phyloP scores from a whole-genome alignment of 257 asterid species.

The Penstemon eatonii region DNA sequence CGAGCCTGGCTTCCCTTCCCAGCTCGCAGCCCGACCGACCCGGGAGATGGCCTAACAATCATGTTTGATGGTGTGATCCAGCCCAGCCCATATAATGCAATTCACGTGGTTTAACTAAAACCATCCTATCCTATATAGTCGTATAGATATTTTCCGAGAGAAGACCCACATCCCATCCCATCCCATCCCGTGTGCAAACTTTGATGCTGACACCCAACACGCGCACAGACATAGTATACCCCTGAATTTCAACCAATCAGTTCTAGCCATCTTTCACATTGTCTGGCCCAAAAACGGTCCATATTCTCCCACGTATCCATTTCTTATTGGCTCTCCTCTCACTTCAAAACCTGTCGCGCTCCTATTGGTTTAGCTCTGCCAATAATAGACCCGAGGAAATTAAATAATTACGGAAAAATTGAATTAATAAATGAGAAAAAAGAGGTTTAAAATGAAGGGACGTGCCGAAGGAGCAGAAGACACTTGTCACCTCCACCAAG shows the following conservation, averaged over 20 bases:
- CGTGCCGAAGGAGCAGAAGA: slow-evolving; percentile 50
- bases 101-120: neutral
- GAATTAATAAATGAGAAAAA: neutral
- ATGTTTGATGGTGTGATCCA: too few species aligned
- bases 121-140: neutral
- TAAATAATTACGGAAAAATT: slow-evolving; percentile 15
- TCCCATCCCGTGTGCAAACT: neutral
- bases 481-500: slow-evolving; percentile 82
- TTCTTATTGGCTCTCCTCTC: slow-evolving; percentile 38
- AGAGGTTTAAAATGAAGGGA: neutral
- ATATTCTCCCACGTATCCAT: slow-evolving; percentile 40
- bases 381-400: slow-evolving; percentile 21
- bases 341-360: neutral
- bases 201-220: too few species aligned
- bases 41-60: too few species aligned
- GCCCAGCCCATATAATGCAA: neutral
- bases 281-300: slow-evolving; percentile 39
- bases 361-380: slow-evolving; percentile 57
- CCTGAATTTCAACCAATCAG: slow-evolving; percentile 32
- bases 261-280: slow-evolving; percentile 27
- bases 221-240: too few species aligned
- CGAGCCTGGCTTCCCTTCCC: too few species aligned
- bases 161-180: neutral
- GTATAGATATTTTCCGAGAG: too few species aligned
- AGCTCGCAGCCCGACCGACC: too few species aligned